Base-by-base conservation (phyloP, 148 eudicot genomes). In the Chenopodium suecicum region DNA sequence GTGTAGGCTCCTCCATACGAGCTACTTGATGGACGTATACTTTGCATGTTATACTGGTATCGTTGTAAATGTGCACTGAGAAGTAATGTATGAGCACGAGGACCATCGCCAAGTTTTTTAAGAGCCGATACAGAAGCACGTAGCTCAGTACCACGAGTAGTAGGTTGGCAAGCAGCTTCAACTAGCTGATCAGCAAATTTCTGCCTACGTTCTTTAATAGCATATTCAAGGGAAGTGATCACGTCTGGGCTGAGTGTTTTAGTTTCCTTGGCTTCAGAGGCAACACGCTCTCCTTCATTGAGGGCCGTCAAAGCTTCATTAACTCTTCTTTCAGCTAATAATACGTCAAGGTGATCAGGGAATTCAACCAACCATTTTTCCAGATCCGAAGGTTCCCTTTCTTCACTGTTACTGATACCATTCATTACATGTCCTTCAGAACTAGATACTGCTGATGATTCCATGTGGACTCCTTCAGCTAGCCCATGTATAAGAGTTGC, bases 1-100 rank as follows among this genome's bases (percentile, higher is more conserved):
- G 98, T 96, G 83, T 96, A 94, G 81, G 99, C 99, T 87, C 99
- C 99, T 84, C 99, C 98, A 87, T 96, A 96, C 65, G 99, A 96
- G 83, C 98, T 94, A 88, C 92, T 94, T 82, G 99, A 94, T 74
- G 99, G 99, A 74, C 95, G 98, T 81, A 94, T 94, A 75, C 90
- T 90, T 85, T 92, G 97, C 99, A 92, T 89, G 86, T 90, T 96
- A 87, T 88, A 89, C 80, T 92, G 94, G 85, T 90, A 92, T 80
- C 97, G 86, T 83, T 92, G 99, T 77, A 90, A 89, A 89, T 94
- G 98, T 73, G 98, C 99, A 87, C 86, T 91, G 58, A 96, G 99
- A 47, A 94, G 94, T 82, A 94, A 85, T 78, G 87, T 89, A 87
- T 94, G 98, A 70, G 98, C 99, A 81, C 98, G 97, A 25, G 98